phyloP scores from a whole-genome alignment of 208 protist species.

The Trypanosoma platydactyli region DNA sequence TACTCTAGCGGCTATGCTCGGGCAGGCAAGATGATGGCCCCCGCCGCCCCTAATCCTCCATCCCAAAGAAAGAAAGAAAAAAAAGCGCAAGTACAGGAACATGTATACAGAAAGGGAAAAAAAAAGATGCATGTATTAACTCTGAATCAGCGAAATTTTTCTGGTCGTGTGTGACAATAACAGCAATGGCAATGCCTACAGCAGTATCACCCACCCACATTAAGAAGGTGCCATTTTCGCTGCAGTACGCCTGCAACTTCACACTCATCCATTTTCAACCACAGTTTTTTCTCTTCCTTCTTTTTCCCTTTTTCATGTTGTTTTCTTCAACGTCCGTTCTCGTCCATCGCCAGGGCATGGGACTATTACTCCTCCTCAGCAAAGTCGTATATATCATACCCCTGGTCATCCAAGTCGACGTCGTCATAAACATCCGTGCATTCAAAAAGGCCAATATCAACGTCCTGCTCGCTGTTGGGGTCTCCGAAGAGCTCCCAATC shows the following conservation, averaged over 20 bases:
- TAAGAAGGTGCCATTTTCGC: too few species aligned
- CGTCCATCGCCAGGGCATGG: not conserved
- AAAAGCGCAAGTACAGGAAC: not conserved
- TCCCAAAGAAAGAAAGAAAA: slow-evolving; percentile 12
- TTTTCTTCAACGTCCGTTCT: not conserved
- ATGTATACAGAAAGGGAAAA: not conserved
- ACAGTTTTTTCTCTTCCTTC: not conserved
- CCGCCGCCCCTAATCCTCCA: not conserved
- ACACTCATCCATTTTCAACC: not conserved
- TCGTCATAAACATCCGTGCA: too few species aligned
- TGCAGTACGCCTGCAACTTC: too few species aligned
- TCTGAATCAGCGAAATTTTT: not conserved
- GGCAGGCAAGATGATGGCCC: not conserved
- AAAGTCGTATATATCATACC: too few species aligned
- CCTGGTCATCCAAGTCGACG: too few species aligned
- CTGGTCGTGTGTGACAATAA: not conserved
- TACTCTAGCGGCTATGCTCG: too few species aligned
- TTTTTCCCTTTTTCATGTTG: not conserved
- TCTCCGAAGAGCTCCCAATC: slow-evolving; percentile 83
- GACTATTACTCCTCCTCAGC: too few species aligned
- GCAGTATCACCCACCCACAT: too few species aligned
- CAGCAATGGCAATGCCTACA: not conserved
- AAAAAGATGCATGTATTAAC: not conserved
- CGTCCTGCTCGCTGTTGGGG: slow-evolving; percentile 67
- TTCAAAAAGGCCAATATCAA: slow-evolving; percentile 28